Base-by-base conservation (phyloP, 129 eudicot species). In the Dittrichia graveolens region DNA sequence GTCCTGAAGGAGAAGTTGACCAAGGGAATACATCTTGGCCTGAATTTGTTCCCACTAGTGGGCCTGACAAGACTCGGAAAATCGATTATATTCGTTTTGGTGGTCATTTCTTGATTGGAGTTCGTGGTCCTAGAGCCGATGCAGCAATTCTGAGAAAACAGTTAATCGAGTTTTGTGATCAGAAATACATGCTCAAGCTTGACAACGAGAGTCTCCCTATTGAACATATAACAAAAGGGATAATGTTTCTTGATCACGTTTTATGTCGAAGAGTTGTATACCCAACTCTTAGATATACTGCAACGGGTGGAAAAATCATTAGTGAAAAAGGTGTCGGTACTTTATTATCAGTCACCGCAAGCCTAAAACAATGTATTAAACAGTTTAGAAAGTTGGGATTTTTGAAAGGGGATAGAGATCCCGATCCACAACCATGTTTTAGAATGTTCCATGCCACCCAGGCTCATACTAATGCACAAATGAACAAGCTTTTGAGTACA, bases 11-110 rank as follows among this genome's bases (percentile, higher is more conserved):
- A 47, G 94, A 87, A 45, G 73, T 81, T 44, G 89, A 86, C 69
- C 94, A 90, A 44, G 93, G 93, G 16, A 95, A 95, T 70, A 91
- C 99, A 18, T 84, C 97, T 24, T 95, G 99, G 99, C 99, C 99
- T 1, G 99, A 95, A 78, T 95, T 95, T 49, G 99, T 95, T 74
- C 99, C 99, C 6, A 81, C 97, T 7, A 87, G 91, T 61, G 99
- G 99, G 72, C 88, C 83, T 4, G 96, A 95, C 52, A 88, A 88
- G 72, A 91, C 96, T n/a, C 70, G 95, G 39, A 95, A 88, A 72
- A 83, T 95, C 59, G 97, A 95, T 67, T 95, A 88, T 61, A 78
- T 91, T 15, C 89, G 99, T 38, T 91, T 79, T 47, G 99, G 94
- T 19, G 99, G 96, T 40, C 96, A 91, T 79, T 79, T 95, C 71